Percentiles rank a stretch among this genome's conserved stretches.
phyloP scores from a whole-genome alignment of 495 filamentous ascomycete genomes.

The Aspergillus coremiiformis region DNA sequence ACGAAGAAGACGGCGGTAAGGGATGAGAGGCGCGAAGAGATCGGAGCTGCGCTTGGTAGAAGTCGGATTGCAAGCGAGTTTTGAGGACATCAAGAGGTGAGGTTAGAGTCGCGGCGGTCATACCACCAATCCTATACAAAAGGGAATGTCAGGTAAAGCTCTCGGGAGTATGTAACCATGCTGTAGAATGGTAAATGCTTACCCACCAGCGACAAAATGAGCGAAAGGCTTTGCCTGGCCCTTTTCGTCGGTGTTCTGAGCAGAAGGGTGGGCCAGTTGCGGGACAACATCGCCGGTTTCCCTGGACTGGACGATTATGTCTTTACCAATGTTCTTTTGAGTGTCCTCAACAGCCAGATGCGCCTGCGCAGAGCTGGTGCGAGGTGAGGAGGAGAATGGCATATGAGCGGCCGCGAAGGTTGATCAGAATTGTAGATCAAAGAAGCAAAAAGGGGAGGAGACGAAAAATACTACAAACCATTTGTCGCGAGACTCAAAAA shows the following conservation, averaged over 20 bases:
- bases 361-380: constrained; percentile 25
- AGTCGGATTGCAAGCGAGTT: constrained; percentile 83
- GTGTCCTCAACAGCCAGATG: constrained; percentile 12
- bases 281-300: constrained; percentile 55
- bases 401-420: constrained; percentile 2
- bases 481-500: neutral
- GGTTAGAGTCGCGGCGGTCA: constrained; percentile 79
- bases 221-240: constrained; percentile 72
- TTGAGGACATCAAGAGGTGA: constrained; percentile 87
- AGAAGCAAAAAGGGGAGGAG: neutral
- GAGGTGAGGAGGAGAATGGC: constrained; percentile 14
- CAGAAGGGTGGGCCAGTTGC: constrained; percentile 26
- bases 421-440: neutral
- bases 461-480: neutral
- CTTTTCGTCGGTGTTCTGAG: constrained; percentile 17
- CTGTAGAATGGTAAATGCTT: constrained; percentile 18
- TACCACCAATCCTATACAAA: constrained; percentile 62
- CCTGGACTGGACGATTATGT: constrained; percentile 41
- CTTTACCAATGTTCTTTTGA: constrained; percentile 4
- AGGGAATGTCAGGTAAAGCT: neutral
- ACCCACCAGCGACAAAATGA: constrained; percentile 86
- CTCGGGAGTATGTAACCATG: neutral
- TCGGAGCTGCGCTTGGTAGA: constrained; percentile 65
- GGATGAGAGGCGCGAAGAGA: constrained; percentile 33
- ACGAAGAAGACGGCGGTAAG: constrained; percentile 38